phyloP scores from a whole-genome alignment of 1,284 basidiomycete genomes.

The Boletus smithii region DNA sequence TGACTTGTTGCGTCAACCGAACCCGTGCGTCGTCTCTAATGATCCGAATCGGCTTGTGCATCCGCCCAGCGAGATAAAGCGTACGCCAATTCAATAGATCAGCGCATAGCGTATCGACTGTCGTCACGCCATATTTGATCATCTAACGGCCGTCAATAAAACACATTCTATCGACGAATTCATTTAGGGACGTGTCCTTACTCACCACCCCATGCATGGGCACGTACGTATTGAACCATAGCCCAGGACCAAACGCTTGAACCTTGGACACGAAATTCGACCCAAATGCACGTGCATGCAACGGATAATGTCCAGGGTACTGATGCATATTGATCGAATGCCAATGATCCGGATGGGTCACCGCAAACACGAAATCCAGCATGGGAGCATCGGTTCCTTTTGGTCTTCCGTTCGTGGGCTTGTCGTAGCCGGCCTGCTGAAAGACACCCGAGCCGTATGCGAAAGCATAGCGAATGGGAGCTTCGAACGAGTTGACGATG shows the following conservation, averaged over 20 bases:
- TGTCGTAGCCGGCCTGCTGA: constrained; percentile 73
- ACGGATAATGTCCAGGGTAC: constrained; percentile 86
- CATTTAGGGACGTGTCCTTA: constrained; percentile 25
- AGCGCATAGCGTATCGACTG: constrained; percentile 82
- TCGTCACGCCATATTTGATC: constrained; percentile 98
- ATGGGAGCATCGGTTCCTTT: constrained; percentile 57
- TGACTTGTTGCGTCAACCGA: constrained; percentile 89
- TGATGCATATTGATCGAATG: constrained; percentile 93
- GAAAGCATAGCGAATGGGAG: constrained; percentile 89
- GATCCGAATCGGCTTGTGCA: constrained; percentile 95
- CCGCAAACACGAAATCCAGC: constrained; percentile 95
- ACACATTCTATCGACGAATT: not conserved
- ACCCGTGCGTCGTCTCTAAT: constrained; percentile 87
- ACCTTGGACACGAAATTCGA: constrained; percentile 72
- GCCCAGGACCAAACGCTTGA: constrained; percentile 80
- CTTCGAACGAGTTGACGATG: constrained; percentile 74
- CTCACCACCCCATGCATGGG: constrained; percentile 80
- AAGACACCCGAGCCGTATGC: constrained; percentile 96
- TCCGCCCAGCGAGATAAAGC: constrained; percentile 91
- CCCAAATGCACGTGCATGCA: constrained; percentile 80
- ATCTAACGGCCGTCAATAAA: constrained; percentile 45
- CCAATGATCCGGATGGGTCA: constrained; percentile 88
- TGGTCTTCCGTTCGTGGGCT: constrained; percentile 19
- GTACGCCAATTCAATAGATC: constrained; percentile 93
- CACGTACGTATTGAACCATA: constrained; percentile 95